These are phyloP conservation scores for Naumovozyma dairenensis DNA, from an alignment of 805 yeast species.

Conservation along the genomic window DNA sequence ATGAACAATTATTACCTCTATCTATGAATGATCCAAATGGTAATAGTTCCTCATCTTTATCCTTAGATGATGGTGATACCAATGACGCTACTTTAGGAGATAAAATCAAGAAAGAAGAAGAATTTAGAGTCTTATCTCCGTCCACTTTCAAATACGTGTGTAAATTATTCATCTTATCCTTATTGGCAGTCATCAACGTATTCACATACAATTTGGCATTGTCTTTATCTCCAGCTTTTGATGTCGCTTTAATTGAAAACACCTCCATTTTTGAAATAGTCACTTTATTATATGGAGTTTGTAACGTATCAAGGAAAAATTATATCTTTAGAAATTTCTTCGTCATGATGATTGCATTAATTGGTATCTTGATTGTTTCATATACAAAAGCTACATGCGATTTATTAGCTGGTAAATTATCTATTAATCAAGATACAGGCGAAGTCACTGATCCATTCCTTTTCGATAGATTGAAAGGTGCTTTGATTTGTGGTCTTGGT, in stretches of 20 bases:
- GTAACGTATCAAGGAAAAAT: slow-evolving; percentile 19
- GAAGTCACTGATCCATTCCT: slow-evolving; percentile 28
- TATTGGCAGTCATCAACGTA: slow-evolving; percentile 12
- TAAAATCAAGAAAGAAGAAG: neutral
- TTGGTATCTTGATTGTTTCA: slow-evolving; percentile 24
- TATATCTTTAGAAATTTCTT: slow-evolving; percentile 20
- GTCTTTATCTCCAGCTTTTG: slow-evolving; percentile 25
- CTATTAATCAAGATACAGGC: slow-evolving; percentile 27
- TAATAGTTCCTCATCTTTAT: neutral
- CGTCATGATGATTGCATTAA: slow-evolving; percentile 22
- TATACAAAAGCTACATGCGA: slow-evolving; percentile 28
- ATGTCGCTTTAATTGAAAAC: slow-evolving; percentile 25
- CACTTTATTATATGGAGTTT: slow-evolving; percentile 25
- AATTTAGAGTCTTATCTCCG: neutral
- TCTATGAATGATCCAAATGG: neutral
- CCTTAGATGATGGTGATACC: neutral
- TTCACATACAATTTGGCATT: slow-evolving; percentile 18
- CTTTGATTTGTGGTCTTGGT: slow-evolving; percentile 26
- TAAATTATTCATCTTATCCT: slow-evolving; percentile 14
- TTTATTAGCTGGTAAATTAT: slow-evolving; percentile 25
- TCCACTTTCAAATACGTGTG: slow-evolving; percentile 7
- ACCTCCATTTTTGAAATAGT: slow-evolving; percentile 27
- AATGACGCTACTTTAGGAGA: neutral
- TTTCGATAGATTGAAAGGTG: slow-evolving; percentile 28
- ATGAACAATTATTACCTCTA: neutral